A percentile compares a stretch with the other conserved stretches of the same genome.
Conservation (phyloP, 2,329 filamentous ascomycete genomes). For the Ophiocordyceps sinensis region DNA sequence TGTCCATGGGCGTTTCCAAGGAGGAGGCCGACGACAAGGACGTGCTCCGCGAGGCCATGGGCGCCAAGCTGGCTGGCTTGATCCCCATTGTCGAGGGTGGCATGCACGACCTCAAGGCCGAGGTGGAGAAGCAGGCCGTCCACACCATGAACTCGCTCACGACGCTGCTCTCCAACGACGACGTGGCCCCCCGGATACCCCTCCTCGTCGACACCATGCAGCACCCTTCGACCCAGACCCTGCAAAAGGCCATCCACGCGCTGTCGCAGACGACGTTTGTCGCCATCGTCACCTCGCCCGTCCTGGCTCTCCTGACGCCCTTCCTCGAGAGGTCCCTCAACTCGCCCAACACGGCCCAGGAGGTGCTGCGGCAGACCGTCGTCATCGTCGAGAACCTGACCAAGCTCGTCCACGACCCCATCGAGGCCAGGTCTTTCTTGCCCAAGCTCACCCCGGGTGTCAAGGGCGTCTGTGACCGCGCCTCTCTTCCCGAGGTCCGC, state of each 20-base stretch:
- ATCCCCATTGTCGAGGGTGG: constrained; percentile 84
- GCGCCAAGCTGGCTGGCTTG: constrained; percentile 67
- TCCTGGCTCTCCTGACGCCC: constrained; percentile 85
- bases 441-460: constrained; percentile 92
- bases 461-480: constrained; percentile 71
- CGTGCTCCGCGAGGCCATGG: constrained; percentile 79
- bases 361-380: constrained; percentile 88
- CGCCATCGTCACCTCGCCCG: constrained; percentile 86
- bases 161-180: constrained; percentile 86
- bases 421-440: constrained; percentile 88
- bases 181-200: constrained; percentile 83
- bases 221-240: constrained; percentile 72
- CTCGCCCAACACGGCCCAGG: constrained; percentile 78
- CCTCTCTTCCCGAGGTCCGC: constrained; percentile 87
- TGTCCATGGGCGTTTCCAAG: constrained; percentile 60
- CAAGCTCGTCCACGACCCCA: constrained; percentile 88
- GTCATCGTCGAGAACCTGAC: constrained; percentile 97
- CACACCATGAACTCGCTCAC: constrained; percentile 87
- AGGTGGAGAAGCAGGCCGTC: constrained; percentile 78
- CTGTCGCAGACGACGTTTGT: constrained; percentile 98
- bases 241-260: constrained; percentile 93
- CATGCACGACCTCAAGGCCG: constrained; percentile 92
- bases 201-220: constrained; percentile 92
- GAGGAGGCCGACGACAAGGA: constrained; percentile 84
- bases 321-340: constrained; percentile 90